Percentiles rank a stretch among this genome's conserved stretches.
These are phyloP conservation scores for Geotrichum reessii DNA, from an alignment of 1,139 yeast species.

Conservation along the genomic window DNA sequence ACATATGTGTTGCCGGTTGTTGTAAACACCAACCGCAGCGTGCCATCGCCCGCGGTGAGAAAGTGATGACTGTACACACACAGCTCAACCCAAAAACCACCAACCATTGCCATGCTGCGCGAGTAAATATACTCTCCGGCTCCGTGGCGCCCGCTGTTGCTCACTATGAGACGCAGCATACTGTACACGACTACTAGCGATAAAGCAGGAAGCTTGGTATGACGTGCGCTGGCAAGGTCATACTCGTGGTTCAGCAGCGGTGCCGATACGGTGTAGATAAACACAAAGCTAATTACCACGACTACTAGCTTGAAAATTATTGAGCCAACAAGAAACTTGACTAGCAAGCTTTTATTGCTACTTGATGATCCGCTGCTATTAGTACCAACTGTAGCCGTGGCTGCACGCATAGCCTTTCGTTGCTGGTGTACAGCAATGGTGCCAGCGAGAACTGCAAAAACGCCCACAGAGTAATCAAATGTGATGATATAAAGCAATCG, in stretches of 20 bases:
- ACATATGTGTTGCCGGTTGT: slow-evolving; percentile 5
- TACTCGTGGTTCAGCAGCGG: neutral
- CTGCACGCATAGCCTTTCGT: neutral
- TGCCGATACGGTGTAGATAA: neutral
- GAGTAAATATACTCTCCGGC: neutral
- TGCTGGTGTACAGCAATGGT: neutral
- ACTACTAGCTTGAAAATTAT: neutral
- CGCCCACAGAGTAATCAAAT: neutral
- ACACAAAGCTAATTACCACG: neutral
- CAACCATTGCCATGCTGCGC: neutral
- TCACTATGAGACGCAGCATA: neutral
- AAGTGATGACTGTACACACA: slow-evolving; percentile 1
- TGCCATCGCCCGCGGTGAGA: slow-evolving; percentile 9
- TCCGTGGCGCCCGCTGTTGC: neutral
- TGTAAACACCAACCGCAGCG: neutral
- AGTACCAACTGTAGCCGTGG: neutral
- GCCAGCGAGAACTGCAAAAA: neutral
- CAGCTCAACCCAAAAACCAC: neutral
- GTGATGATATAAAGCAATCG: neutral
- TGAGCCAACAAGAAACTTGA: neutral
- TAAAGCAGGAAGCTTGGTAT: neutral
- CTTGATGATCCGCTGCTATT: neutral
- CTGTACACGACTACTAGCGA: neutral
- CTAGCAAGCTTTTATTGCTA: neutral
- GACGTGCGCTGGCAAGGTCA: neutral